phyloP scores from a whole-genome alignment of 805 yeast species.

The Candida xiaguanensis region DNA sequence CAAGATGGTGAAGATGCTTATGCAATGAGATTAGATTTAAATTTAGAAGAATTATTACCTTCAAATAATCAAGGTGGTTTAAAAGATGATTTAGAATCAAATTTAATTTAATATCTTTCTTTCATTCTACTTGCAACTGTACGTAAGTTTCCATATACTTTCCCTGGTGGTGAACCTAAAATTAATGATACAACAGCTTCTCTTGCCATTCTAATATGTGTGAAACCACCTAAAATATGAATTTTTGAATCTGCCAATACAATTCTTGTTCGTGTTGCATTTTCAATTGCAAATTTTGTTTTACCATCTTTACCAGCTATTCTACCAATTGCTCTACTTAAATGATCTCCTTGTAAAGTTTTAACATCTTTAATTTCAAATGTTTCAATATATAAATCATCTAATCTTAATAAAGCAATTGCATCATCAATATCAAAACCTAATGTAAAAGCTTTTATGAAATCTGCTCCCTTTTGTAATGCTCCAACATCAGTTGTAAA shows the following conservation, averaged over 20 bases:
- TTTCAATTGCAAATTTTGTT: constrained; percentile 97
- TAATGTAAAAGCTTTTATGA: constrained; percentile 88
- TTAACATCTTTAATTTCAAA: constrained; percentile 97
- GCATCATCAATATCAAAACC: constrained; percentile 98
- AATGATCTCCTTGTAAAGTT: constrained; percentile 91
- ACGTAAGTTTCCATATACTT: constrained; percentile 94
- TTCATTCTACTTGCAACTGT: constrained; percentile 96
- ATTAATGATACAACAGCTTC: constrained; percentile 93
- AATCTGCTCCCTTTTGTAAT: constrained; percentile 96
- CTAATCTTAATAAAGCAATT: constrained; percentile 87
- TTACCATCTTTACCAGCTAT: constrained; percentile 99
- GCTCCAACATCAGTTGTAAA: constrained; percentile 90
- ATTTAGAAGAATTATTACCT: constrained; percentile 59
- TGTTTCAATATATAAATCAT: constrained; percentile 94
- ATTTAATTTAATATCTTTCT: constrained; percentile 67
- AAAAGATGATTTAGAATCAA: constrained; percentile 50
- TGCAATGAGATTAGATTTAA: constrained; percentile 77
- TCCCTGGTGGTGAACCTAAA: constrained; percentile 97
- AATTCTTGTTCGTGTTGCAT: constrained; percentile 96
- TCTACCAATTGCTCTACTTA: constrained; percentile 98
- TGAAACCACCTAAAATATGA: constrained; percentile 94
- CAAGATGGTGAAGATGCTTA: constrained; percentile 98
- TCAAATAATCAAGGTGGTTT: constrained; percentile 44
- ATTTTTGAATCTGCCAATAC: constrained; percentile 96
- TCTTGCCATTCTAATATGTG: constrained; percentile 97